phyloP scores from a whole-genome alignment of 805 yeast genomes.

The Debaryomyces tyrocola region DNA sequence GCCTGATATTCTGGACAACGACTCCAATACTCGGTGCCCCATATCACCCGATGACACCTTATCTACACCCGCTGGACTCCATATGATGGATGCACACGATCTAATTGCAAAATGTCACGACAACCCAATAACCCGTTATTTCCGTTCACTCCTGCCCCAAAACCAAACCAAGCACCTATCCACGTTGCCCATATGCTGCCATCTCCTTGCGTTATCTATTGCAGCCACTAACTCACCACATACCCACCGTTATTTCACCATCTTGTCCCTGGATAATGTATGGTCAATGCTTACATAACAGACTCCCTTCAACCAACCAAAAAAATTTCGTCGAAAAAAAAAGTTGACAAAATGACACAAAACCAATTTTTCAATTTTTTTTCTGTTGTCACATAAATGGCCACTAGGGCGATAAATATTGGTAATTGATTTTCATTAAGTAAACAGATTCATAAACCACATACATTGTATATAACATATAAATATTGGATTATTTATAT shows the following conservation, averaged over 20 bases:
- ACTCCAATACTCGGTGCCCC: no score
- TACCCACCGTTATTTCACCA: neutral
- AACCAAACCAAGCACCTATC: constrained; percentile 4
- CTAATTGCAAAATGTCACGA: neutral
- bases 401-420: constrained; percentile 6
- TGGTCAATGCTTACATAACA: constrained; percentile 1
- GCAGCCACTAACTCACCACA: neutral
- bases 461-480: neutral
- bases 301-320: constrained; percentile 2
- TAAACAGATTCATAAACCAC: neutral
- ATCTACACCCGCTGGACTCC: neutral
- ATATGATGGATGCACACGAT: neutral
- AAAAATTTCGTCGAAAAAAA: neutral
- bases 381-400: constrained; percentile 6
- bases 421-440: neutral
- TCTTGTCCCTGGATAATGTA: neutral
- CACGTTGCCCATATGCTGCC: constrained; percentile 23
- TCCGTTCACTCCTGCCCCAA: neutral
- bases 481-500: neutral
- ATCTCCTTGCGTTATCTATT: constrained; percentile 17
- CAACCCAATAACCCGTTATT: neutral
- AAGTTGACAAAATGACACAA: constrained; percentile 1
- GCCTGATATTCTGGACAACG: no score
- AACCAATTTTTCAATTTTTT: constrained; percentile 9
- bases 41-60: no score